phyloP scores from a whole-genome alignment of 2,329 filamentous ascomycete genomes.

The Geosmithia morbida region DNA sequence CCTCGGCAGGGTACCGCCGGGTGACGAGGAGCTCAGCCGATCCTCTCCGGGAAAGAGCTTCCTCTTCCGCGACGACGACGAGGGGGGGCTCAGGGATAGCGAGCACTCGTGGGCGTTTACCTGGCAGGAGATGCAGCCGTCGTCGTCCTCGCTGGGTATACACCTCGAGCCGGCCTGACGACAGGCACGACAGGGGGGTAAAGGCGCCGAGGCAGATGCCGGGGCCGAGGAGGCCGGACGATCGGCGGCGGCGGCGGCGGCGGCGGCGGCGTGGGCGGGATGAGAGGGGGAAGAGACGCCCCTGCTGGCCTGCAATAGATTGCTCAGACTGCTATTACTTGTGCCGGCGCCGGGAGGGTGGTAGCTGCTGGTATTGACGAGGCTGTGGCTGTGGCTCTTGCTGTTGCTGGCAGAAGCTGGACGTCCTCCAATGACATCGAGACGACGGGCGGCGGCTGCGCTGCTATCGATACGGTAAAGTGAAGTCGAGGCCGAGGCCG shows the following conservation, averaged over 20 bases:
- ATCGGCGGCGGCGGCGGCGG: constrained; percentile 31
- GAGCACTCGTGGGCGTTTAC: constrained; percentile 69
- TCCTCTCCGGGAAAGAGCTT: constrained; percentile 49
- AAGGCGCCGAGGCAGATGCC: constrained; percentile 24
- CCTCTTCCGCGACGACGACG: constrained; percentile 46
- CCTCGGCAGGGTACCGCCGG: constrained; percentile 5
- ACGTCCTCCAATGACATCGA: too few relatives aligned
- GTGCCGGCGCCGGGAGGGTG: constrained; percentile 7
- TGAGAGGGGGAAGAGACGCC: too few relatives aligned
- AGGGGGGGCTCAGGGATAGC: constrained; percentile 60
- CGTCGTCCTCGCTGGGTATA: constrained; percentile 59
- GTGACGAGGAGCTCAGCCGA: too few relatives aligned
- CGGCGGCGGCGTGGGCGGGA: constrained; percentile 24
- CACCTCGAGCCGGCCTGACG: constrained; percentile 61
- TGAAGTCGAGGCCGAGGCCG: too few relatives aligned
- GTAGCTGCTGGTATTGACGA: constrained; percentile 10
- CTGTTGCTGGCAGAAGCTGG: too few relatives aligned
- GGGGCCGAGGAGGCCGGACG: constrained; percentile 29
- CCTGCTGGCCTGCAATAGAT: too few relatives aligned
- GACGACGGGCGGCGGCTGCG: too few relatives aligned
- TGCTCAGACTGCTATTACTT: too few relatives aligned
- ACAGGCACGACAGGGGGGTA: constrained; percentile 58
- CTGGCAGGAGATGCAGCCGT: constrained; percentile 64
- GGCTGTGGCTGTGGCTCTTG: too few relatives aligned
- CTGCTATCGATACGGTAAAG: too few relatives aligned